phyloP scores from a whole-genome alignment of 345 rosid species.

The Arabidopsis thaliana region DNA sequence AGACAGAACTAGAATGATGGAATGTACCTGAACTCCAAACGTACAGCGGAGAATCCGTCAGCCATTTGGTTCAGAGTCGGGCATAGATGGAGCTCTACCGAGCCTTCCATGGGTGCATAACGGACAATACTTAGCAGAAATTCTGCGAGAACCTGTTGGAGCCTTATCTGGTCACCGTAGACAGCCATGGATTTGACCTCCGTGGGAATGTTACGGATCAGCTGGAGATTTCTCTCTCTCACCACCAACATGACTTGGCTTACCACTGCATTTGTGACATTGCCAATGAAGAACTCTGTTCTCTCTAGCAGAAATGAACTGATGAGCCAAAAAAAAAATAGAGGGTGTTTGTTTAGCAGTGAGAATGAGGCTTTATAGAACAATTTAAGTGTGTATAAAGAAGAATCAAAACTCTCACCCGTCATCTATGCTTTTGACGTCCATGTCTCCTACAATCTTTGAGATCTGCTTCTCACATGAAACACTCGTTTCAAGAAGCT shows the following conservation, averaged over 20 bases:
- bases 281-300: slow-evolving; percentile 75
- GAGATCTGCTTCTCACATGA: slow-evolving; percentile 90
- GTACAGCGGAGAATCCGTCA: slow-evolving; percentile 58
- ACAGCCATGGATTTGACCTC: slow-evolving; percentile 80
- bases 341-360: neutral
- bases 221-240: slow-evolving; percentile 73
- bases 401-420: slow-evolving; percentile 56
- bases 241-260: slow-evolving; percentile 85
- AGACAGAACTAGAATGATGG: neutral
- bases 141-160: slow-evolving; percentile 88
- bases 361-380: slow-evolving; percentile 7
- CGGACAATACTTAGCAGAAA: slow-evolving; percentile 76
- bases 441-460: slow-evolving; percentile 65
- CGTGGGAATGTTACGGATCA: slow-evolving; percentile 85
- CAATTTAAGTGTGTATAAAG: neutral
- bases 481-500: slow-evolving; percentile 78
- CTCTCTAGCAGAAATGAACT: slow-evolving; percentile 83
- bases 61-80: slow-evolving; percentile 62
- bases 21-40: slow-evolving; percentile 76
- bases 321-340: slow-evolving; percentile 24
- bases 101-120: slow-evolving; percentile 68
- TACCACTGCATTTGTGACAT: slow-evolving; percentile 84
- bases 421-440: slow-evolving; percentile 74
- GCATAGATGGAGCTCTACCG: slow-evolving; percentile 77
- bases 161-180: slow-evolving; percentile 79